Evolutionary conservation across 2,329 filamentous ascomycete species (phyloP).

Genomic region (Sordariomycetes sp.): DNA sequence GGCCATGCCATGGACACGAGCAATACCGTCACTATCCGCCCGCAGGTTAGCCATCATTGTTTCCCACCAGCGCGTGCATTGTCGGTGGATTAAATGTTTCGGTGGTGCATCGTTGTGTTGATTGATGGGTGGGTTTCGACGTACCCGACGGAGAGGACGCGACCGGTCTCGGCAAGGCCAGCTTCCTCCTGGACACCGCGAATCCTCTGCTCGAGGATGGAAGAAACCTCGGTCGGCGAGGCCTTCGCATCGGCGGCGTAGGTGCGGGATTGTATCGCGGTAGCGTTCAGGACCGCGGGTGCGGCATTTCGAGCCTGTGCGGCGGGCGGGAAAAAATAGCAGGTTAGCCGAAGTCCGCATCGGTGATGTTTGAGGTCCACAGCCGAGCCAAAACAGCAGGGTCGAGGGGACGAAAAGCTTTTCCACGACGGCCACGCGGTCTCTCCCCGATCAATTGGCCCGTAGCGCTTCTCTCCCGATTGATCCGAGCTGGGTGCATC

Average conservation of each 20-base stretch:
- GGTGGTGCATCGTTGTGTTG: not conserved
- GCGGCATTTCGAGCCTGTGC: constrained; percentile 74
- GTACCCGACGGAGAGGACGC: constrained; percentile 98
- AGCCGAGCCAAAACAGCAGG: constrained; percentile 10
- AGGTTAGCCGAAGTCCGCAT: constrained; percentile 38
- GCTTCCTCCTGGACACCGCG: constrained; percentile 97
- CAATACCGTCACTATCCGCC: constrained; percentile 93
- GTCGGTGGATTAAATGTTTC: not conserved
- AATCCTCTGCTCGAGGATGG: constrained; percentile 98
- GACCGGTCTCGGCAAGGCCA: constrained; percentile 93
- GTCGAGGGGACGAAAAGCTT: constrained; percentile 15
- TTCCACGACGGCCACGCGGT: constrained; percentile 3
- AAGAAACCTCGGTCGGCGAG: constrained; percentile 94
- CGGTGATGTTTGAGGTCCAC: constrained; percentile 5
- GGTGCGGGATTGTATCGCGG: constrained; percentile 64
- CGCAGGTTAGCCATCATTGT: not conserved
- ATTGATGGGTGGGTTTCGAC: constrained; percentile 27
- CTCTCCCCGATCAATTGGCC: not conserved
- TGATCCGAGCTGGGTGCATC: constrained; percentile 22
- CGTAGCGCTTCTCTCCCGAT: not conserved
- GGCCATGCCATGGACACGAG: constrained; percentile 98
- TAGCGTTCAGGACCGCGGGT: constrained; percentile 64
- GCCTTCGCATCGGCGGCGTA: constrained; percentile 78
- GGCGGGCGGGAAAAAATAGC: constrained; percentile 28
- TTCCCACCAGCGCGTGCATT: not conserved